These are phyloP conservation scores for Magnaporthiopsis rhizophila DNA, from an alignment of 2,329 filamentous ascomycete genomes.

Conservation along the genomic window DNA sequence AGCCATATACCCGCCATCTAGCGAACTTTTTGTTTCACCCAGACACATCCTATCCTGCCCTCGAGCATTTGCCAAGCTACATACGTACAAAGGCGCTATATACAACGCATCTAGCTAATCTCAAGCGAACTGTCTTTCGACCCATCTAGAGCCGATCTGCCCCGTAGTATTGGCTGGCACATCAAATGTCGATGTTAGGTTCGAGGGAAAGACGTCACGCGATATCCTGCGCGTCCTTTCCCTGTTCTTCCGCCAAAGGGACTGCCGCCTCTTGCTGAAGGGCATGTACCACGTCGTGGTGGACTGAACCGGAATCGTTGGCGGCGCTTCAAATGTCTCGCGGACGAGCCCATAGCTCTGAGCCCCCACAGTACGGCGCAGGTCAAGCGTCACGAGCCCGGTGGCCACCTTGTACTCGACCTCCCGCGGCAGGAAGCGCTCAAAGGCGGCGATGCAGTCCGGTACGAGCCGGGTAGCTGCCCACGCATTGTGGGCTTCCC, in stretches of 20 bases:
- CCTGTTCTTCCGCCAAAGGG: neutral
- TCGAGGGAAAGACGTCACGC: neutral
- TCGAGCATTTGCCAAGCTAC: neutral
- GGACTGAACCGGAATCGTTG: neutral
- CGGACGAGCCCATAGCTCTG: neutral
- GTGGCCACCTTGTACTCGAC: constrained; percentile 27
- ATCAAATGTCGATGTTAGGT: neutral
- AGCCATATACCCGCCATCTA: neutral
- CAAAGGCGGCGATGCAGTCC: constrained; percentile 37
- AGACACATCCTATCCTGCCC: neutral
- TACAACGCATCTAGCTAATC: neutral
- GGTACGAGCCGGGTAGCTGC: constrained; percentile 26
- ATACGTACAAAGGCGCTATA: no score
- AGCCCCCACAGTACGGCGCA: constrained; percentile 5
- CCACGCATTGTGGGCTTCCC: constrained; percentile 12
- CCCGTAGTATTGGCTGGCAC: neutral
- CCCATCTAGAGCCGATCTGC: constrained; percentile 3
- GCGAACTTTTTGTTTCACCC: neutral
- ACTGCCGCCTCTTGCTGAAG: neutral
- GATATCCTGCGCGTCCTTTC: neutral
- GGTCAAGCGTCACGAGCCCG: constrained; percentile 31
- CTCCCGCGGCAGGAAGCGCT: constrained; percentile 32
- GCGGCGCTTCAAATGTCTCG: neutral
- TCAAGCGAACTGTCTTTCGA: neutral
- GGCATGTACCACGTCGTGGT: neutral